These are phyloP conservation scores for Phaffia rhodozyma DNA, from an alignment of 1,284 basidiomycete species.

Conservation along the genomic window DNA sequence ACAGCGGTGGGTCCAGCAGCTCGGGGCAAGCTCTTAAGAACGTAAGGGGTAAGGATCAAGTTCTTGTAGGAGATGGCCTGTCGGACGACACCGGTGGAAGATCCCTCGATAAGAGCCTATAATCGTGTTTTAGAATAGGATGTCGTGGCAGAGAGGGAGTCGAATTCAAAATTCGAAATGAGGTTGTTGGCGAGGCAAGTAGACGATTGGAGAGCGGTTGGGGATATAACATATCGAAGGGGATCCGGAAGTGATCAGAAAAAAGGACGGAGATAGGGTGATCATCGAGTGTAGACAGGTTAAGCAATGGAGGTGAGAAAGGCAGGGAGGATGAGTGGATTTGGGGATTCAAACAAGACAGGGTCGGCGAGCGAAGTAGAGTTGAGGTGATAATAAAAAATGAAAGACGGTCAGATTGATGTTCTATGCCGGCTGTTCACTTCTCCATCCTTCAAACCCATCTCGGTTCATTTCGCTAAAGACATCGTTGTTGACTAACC, in stretches of 20 bases:
- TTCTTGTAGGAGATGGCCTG: slow-evolving; percentile 87
- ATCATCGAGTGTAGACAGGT: too few species aligned
- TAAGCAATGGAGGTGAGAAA: not conserved
- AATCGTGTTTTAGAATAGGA: not conserved
- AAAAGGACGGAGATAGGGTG: not conserved
- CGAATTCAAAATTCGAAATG: not conserved
- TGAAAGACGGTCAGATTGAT: not conserved
- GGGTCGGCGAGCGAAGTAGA: not conserved
- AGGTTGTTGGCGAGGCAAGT: not conserved
- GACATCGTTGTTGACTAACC: slow-evolving; percentile 43
- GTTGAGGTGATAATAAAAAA: not conserved
- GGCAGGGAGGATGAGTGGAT: not conserved
- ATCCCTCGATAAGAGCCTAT: slow-evolving; percentile 91
- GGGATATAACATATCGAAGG: not conserved
- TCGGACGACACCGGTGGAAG: slow-evolving; percentile 77
- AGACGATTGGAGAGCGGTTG: not conserved
- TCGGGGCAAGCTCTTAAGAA: slow-evolving; percentile 75
- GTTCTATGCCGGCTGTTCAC: too few species aligned
- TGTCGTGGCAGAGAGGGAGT: not conserved
- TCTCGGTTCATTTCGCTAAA: not conserved
- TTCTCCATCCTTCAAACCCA: not conserved
- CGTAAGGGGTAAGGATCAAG: slow-evolving; percentile 79
- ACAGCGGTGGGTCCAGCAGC: slow-evolving; percentile 69
- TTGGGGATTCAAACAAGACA: not conserved
- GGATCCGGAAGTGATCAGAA: not conserved